phyloP scores from a whole-genome alignment of 805 yeast species.

The Candida lessepsii region DNA sequence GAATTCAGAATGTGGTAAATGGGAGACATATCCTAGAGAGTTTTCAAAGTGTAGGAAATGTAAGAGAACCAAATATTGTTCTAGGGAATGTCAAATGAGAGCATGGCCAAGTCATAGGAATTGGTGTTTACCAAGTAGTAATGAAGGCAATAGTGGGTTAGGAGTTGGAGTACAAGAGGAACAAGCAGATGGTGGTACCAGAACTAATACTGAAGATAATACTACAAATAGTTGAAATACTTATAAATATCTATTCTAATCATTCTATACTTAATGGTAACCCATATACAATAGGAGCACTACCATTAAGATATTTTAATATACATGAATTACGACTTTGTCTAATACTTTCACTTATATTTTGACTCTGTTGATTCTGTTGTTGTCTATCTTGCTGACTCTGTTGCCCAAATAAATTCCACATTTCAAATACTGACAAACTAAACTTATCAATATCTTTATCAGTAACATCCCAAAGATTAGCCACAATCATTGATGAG shows the following conservation, averaged over 20 bases:
- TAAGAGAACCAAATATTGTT: conserved; percentile 91
- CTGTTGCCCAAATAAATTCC: conserved; percentile 69
- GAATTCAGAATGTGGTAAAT: conserved; percentile 84
- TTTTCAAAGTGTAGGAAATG: conserved; percentile 95
- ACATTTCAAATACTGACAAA: conserved; percentile 52
- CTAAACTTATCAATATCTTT: conserved; percentile 88
- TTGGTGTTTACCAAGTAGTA: conserved; percentile 71
- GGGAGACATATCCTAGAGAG: conserved; percentile 89
- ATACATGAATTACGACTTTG: conserved; percentile 66
- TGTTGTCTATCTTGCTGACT: no score
- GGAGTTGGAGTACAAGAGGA: conserved; percentile 4
- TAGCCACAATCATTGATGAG: conserved; percentile 78
- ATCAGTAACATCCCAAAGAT: conserved; percentile 96
- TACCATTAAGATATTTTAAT: conserved; percentile 77
- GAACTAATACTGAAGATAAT: no score
- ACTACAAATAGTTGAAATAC: background rate
- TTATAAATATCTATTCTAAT: background rate
- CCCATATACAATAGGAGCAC: conserved; percentile 91
- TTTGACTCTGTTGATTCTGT: no score
- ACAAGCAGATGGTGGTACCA: no score
- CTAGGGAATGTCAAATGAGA: conserved; percentile 83
- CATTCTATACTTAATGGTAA: conserved; percentile 53
- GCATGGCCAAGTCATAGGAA: conserved; percentile 94
- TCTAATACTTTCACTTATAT: conserved; percentile 56
- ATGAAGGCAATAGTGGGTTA: conserved; percentile 3